Evolutionary conservation across 345 rosid species (phyloP), one percentile per base, ranked within the genome.

Genomic region (Euphorbia tirucalli): DNA sequence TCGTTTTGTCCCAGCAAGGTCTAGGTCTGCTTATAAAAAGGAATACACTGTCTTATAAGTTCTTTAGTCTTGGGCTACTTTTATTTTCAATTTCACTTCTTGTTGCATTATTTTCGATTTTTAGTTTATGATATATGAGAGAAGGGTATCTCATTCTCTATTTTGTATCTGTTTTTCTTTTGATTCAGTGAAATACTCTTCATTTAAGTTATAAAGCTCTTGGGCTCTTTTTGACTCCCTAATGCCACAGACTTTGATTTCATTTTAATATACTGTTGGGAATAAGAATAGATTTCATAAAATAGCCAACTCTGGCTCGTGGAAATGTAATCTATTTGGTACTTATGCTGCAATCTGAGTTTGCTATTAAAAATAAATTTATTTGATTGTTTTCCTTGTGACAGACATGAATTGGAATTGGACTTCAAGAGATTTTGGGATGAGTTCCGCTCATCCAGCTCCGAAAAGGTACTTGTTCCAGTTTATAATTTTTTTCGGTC

Each of bases 381-480:
- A 11, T 32, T 71, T 14, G 6, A 35, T 54, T 24, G 37, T 21
- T 71, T 19, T 14, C 19, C 30, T 48, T 35, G 97, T 78, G 93
- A 84, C 72, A 87, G 84, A 75, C 89, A 89, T 85, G 99, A 89
- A 77, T 73, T 93, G 94, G 98, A 96, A 78, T 78, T 90, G 96
- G 98, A 96, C 86, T 93, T 96, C 81, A 96, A 93, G 81, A 96
- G 98, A 83, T 87, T 85, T 64, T 93, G 99, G 99, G 98, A 96
- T 81, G 97, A 93, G 83, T 96, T 96, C 80, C 98, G 98, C 74
- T 90, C 99, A 78, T 96, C 98, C 78, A 87, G 90, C 83, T 93
- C 90, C 8, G 99, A 96, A 81, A 93, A 88, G 96, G 99, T 93
- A 65, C 14, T 25, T 63, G 14, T 62, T 44, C 61, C 21, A 7